Evolutionary conservation across 2,329 filamentous ascomycete genomes (phyloP).

Genomic region (Ilyonectria robusta): DNA sequence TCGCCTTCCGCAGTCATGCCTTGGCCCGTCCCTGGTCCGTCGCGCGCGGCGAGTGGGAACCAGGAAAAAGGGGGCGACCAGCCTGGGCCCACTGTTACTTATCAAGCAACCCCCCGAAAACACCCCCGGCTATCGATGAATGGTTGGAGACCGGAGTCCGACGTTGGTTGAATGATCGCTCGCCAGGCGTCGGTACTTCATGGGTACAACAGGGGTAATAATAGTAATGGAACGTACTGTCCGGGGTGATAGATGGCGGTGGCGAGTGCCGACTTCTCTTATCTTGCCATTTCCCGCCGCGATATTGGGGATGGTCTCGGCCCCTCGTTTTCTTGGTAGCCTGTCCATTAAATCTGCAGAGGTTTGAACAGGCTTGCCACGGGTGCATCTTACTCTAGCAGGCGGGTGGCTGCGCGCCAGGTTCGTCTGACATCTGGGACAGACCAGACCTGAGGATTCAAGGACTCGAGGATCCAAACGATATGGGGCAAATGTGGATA

Average conservation of each 20-base stretch:
- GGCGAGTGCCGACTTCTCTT: slow-evolving; percentile 7
- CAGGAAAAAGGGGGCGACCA: slow-evolving; percentile 41
- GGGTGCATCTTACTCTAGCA: slow-evolving; percentile 20
- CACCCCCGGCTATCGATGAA: slow-evolving; percentile 5
- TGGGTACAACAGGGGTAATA: slow-evolving; percentile 7
- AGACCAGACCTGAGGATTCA: slow-evolving; percentile 19
- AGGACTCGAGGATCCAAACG: neutral
- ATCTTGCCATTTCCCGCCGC: slow-evolving; percentile 2
- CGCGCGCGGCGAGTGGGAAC: slow-evolving; percentile 25
- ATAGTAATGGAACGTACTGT: neutral
- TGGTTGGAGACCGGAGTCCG: slow-evolving; percentile 1
- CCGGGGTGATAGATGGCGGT: neutral
- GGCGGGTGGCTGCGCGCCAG: slow-evolving; percentile 41
- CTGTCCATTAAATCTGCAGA: neutral
- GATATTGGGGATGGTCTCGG: slow-evolving; percentile 6
- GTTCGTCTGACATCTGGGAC: slow-evolving; percentile 31
- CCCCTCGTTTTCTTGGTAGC: neutral
- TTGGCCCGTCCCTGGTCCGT: slow-evolving; percentile 8
- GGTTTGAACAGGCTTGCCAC: slow-evolving; percentile 1
- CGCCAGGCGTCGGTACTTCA: slow-evolving; percentile 1
- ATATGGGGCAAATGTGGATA: slow-evolving; percentile 2
- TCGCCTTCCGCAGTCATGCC: slow-evolving; percentile 14
- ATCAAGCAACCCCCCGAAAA: slow-evolving; percentile 5
- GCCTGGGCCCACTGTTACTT: slow-evolving; percentile 21
- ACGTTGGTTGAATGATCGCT: slow-evolving; percentile 11